These are phyloP conservation scores for Venturia carpophila DNA, from an alignment of 2,329 filamentous ascomycete species.

Conservation along the genomic window DNA sequence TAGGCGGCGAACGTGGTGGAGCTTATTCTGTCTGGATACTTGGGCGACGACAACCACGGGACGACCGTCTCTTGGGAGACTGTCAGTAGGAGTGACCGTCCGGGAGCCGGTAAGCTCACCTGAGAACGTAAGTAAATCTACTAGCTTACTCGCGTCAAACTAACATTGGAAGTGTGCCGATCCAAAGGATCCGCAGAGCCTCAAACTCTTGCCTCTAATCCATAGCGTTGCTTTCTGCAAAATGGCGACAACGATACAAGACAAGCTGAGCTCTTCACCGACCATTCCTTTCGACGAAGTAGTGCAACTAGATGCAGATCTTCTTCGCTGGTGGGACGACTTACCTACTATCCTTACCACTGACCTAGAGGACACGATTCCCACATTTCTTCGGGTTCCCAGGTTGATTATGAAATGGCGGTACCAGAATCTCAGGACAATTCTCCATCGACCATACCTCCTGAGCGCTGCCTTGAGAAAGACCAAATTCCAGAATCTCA, in stretches of 20 bases:
- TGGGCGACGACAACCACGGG: slow-evolving; percentile 39
- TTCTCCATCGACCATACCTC: slow-evolving; percentile 65
- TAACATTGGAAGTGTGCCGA: slow-evolving; percentile 27
- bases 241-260: slow-evolving; percentile 69
- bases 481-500: slow-evolving; percentile 45
- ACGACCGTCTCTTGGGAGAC: slow-evolving; percentile 34
- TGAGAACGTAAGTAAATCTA: slow-evolving; percentile 4
- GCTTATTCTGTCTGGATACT: slow-evolving; percentile 37
- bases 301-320: slow-evolving; percentile 56
- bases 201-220: slow-evolving; percentile 61
- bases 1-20: slow-evolving; percentile 38
- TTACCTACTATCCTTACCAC: slow-evolving; percentile 47
- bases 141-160: not conserved
- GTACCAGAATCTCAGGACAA: slow-evolving; percentile 68
- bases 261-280: slow-evolving; percentile 62
- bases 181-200: slow-evolving; percentile 42
- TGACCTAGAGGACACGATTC: slow-evolving; percentile 51
- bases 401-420: slow-evolving; percentile 75
- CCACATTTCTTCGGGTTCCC: slow-evolving; percentile 61
- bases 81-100: slow-evolving; percentile 34
- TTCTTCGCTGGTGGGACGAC: slow-evolving; percentile 64
- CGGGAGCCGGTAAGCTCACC: slow-evolving; percentile 29
- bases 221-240: slow-evolving; percentile 75
- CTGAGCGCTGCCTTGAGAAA: slow-evolving; percentile 53
- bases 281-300: slow-evolving; percentile 61